Evolutionary conservation across 257 asterid genomes (phyloP), one percentile per base, ranked within the genome.

Genomic region (Nicotiana undulata): DNA sequence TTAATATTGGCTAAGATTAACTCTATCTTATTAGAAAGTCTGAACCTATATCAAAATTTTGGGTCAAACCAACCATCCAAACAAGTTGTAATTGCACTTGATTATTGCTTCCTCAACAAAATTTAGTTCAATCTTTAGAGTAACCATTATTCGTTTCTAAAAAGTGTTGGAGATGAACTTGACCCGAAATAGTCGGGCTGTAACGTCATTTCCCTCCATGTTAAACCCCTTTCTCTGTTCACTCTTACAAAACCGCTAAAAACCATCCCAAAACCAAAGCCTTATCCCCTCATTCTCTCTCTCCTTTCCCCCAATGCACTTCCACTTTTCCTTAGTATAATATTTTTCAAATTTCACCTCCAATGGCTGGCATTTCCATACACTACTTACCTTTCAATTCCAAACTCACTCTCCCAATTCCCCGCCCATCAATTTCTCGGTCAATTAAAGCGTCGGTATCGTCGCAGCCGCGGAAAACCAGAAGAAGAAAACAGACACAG

Each of bases 381-480:
- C 63, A 63, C 22, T 11, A 40, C 18, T 82, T 90, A 56, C 87
- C 93, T 22, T 82, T 90, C 82, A 82, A 67, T 86, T 65, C 77
- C 81, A 80, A 72, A 82, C 24, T 58, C 81, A 79, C 56, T 24
- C 15, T 12, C 29, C 68, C 75, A 51, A 37, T 63, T 40, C 82
- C 82, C 2, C 31, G 18, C 60, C 63, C 81, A 28, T 15, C 59
- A 15, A 58, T 85, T 65, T 80, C 91, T 28, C 91, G 87, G 58
- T 51, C 60, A 24, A 86, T 31, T 34, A 81, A 78, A 18, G 87
- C 94, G 81, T 88, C 85, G 75, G 93, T 55, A 65, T 90, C 70
- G n/a, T 85, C 95, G 58, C 78, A 93, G 20, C 91, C 86, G 18
- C 85, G 93, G 79, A 91, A 84, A 64, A 84, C 94, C 75, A 91